These are phyloP conservation scores for Rachicladosporium sp. DNA, from an alignment of 2,329 filamentous ascomycete species.

Conservation along the genomic window DNA sequence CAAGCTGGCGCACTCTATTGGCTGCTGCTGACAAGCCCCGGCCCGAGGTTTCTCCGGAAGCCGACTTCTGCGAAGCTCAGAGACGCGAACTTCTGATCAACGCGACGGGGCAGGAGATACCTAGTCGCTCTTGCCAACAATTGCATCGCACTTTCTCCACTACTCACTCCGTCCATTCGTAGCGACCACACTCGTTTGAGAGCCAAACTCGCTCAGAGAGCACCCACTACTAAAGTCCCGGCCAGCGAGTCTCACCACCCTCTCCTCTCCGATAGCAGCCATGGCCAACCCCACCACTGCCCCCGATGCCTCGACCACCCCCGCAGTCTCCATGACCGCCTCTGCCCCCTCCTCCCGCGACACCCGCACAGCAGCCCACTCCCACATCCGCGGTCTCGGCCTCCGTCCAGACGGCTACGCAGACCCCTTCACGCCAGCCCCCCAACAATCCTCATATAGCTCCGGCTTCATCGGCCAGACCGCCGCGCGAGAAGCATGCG, in stretches of 20 bases:
- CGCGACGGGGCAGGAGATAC: too few relatives aligned
- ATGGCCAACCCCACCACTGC: slow-evolving; percentile 17
- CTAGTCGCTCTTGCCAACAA: too few relatives aligned
- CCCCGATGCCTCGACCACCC: slow-evolving; percentile 3
- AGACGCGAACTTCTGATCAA: too few relatives aligned
- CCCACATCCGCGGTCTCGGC: slow-evolving; percentile 92
- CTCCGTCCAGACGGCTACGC: slow-evolving; percentile 75
- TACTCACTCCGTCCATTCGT: too few relatives aligned
- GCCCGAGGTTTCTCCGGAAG: too few relatives aligned
- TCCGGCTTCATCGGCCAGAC: slow-evolving; percentile 79
- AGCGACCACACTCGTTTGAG: too few relatives aligned
- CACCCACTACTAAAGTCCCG: too few relatives aligned
- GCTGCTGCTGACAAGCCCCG: too few relatives aligned
- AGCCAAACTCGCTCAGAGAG: too few relatives aligned
- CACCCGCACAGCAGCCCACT: slow-evolving; percentile 91
- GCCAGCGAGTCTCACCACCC: neutral
- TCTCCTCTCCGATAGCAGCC: neutral
- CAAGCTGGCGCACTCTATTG: too few relatives aligned
- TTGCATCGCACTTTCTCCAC: too few relatives aligned
- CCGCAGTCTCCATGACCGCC: slow-evolving; percentile 17
- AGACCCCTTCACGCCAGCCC: slow-evolving; percentile 41
- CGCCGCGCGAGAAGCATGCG: slow-evolving; percentile 85
- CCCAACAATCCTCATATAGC: slow-evolving; percentile 36
- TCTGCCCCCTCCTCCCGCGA: slow-evolving; percentile 46
- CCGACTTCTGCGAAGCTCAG: too few relatives aligned